These are phyloP conservation scores for Ehretia macrophylla DNA, from an alignment of 257 asterid species.

Conservation along the genomic window DNA sequence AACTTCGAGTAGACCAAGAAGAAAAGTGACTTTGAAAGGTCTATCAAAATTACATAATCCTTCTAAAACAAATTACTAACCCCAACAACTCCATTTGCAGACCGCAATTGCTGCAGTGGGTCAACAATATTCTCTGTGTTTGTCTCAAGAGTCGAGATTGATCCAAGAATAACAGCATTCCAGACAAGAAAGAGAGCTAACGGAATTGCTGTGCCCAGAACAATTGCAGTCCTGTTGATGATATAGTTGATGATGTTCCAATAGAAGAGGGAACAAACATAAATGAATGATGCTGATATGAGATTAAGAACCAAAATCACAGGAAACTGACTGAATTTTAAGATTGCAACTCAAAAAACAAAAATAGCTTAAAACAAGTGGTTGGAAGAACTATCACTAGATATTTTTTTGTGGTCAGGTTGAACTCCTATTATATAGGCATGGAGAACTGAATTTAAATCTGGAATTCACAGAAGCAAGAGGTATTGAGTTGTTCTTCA, in stretches of 20 bases:
- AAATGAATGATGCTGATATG: not conserved
- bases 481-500: too few species aligned
- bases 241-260: conserved; percentile 12
- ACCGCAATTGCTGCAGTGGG: conserved; percentile 66
- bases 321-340: not conserved
- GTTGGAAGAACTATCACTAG: too few species aligned
- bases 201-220: conserved; percentile 82
- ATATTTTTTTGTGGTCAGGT: too few species aligned
- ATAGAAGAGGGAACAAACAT: not conserved
- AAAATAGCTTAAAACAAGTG: too few species aligned
- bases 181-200: conserved; percentile 79
- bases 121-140: conserved; percentile 37
- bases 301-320: not conserved
- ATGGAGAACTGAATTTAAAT: too few species aligned
- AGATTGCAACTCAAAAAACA: too few species aligned
- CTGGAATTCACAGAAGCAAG: too few species aligned
- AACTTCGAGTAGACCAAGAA: not conserved
- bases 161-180: conserved; percentile 91
- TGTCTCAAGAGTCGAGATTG: conserved; percentile 41
- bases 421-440: too few species aligned
- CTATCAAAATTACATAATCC: not conserved
- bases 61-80: conserved; percentile 32
- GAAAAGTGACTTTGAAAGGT: not conserved
- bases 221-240: conserved; percentile 85
- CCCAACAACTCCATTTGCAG: conserved; percentile 73